These are phyloP conservation scores for Aegilops bicornis DNA, from an alignment of 176 grass and related monocot genomes.

Conservation along the genomic window DNA sequence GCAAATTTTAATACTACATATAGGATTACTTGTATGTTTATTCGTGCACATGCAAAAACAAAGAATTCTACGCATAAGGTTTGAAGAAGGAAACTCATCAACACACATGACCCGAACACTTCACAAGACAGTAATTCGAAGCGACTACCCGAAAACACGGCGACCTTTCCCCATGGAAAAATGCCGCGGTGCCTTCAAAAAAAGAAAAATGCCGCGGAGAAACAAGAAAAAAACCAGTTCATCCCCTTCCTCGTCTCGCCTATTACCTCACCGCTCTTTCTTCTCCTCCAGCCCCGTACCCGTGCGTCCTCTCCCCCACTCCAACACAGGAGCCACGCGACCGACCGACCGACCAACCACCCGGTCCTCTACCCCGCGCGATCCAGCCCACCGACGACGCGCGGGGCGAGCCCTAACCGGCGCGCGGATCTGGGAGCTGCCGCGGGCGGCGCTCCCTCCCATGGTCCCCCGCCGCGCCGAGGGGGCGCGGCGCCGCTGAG, in stretches of 20 bases:
- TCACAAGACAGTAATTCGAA: too few relatives aligned
- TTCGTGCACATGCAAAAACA: too few relatives aligned
- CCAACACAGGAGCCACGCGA: neutral
- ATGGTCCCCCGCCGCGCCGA: conserved; percentile 48
- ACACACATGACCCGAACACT: too few relatives aligned
- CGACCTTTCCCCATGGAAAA: neutral
- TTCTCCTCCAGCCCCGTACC: neutral
- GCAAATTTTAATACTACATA: too few relatives aligned
- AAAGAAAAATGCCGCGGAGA: neutral
- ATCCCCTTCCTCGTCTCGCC: conserved; percentile 11
- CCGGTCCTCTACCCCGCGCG: conserved; percentile 8
- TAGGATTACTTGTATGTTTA: too few relatives aligned
- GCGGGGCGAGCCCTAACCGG: conserved; percentile 13
- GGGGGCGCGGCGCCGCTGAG: conserved; percentile 45
- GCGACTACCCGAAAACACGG: neutral
- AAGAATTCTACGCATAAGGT: too few relatives aligned
- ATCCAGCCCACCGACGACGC: conserved; percentile 42
- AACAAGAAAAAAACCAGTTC: neutral
- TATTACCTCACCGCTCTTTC: conserved; percentile 1
- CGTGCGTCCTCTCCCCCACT: conserved; percentile 1
- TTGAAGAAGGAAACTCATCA: too few relatives aligned
- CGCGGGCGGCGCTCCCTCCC: conserved; percentile 32
- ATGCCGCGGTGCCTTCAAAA: neutral
- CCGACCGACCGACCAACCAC: conserved; percentile 22
- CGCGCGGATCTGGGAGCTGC: conserved; percentile 44